Evolutionary conservation across 2,329 filamentous ascomycete species (phyloP), one percentile per base, ranked within the genome.

Genomic region (Fusarium lyarnte): DNA sequence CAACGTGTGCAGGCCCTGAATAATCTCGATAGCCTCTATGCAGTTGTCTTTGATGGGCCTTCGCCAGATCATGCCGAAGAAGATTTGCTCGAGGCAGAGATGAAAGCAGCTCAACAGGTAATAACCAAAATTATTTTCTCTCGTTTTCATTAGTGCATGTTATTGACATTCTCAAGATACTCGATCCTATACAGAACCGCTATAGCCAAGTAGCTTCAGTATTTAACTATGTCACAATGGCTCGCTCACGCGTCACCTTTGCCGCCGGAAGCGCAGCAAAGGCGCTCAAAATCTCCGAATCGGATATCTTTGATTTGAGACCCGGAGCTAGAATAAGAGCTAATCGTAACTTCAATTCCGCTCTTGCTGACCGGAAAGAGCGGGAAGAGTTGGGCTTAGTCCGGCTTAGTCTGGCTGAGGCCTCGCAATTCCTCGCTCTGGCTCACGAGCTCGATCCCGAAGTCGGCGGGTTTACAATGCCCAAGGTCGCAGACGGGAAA

Each of bases 401-500:
- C 46, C 46, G 36, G 8, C 57, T 6, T 8, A 53, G 46, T 23
- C 27, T 60, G 29, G 29, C 6, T 8, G 57, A 60, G 19, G 57
- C 57, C 6, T 60, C 57, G 1, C 46, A 53, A 42, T 53, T 60
- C 10, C 57, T 60, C 8, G 46, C 46, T 13, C 23, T 60, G 19
- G 57, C 57, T 42, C 57, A 60, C 10, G 46, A 41, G 17, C 17
- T 53, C 2, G 57, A 60, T 17, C n/a, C 36, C 14, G 23, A 60
- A 6, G 57, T 60, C 21, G 4, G 35, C 19, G 57, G 57, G 46
- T 53, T 60, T 9, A 31, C 23, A 6, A 60, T 53, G 57, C 57
- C 57, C 29, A 60, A 53, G 14, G 57, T 60, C 7, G 46, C 57
- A 35, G 57, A 53, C 10, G 57, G 46, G 19, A 53, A 53, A 27